Base-by-base conservation (phyloP, 2,329 filamentous ascomycete species). In the Colletotrichum salicis region DNA sequence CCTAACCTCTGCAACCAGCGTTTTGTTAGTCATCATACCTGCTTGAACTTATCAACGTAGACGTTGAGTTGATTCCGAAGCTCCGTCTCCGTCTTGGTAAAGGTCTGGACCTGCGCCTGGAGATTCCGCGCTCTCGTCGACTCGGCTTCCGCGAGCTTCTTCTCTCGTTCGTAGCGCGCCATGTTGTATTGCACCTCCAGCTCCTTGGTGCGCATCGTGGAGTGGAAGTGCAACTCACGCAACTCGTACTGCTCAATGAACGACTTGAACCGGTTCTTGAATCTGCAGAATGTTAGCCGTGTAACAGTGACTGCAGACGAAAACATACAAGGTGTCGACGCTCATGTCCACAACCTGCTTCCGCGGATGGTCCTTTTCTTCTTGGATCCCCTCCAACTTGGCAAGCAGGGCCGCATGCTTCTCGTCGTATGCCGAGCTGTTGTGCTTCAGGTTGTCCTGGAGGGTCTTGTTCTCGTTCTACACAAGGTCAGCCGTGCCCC, bases 41-140 rank as follows among this genome's bases (percentile, higher is more conserved):
- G 96, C 86, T 98, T 98, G 85, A 98, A 98, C 85, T 98, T 99
- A 81, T 99, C 96, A 31, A 98, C 96, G 78, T 99, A 99, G 77
- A 98, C 96, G 81, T 98, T 98, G 77, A 99, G 90, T 83, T 99
- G 96, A 77, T 94, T 97, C 72, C 96, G 88, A 67, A 99, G 88
- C 82, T 98, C 96, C 19, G 94, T 93, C 83, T 99, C 96, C 11
- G 96, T 98, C 82, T 97, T 96, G 45, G 95, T 96, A 81, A 98
- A 98, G 2, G 95, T 97, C 76, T 95, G 94, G 29, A 98, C 95
- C 83, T 99, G 96, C 45, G 91, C 88, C 76, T 96, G 97, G 64
- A 99, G 87, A 75, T 96, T 93, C 74, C 95, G 92, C 70, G 94
- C 94, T 77, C 95, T 93, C 67, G 88, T 88, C 27, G 91, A 86